A percentile compares a stretch with the other conserved stretches of the same genome.
These are phyloP conservation scores for Rutstroemia sydowiana DNA, from an alignment of 2,329 filamentous ascomycete genomes.

Conservation along the genomic window DNA sequence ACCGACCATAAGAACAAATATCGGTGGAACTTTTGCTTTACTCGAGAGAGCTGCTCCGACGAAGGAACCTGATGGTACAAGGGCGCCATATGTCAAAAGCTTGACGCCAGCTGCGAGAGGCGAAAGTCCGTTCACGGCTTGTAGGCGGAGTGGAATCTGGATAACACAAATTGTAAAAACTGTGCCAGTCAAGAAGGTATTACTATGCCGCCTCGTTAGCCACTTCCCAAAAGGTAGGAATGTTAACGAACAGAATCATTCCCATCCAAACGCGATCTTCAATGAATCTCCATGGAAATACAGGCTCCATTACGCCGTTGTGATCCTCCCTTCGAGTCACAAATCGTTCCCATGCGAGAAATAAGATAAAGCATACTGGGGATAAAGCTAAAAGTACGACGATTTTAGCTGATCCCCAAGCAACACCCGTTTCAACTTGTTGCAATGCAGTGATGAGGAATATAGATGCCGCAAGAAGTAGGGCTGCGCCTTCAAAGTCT, in stretches of 20 bases:
- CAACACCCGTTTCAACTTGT: not conserved
- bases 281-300: conserved; percentile 3
- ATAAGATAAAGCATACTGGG: not conserved
- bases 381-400: not conserved
- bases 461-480: not conserved
- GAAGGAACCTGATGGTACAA: not conserved
- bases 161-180: not conserved
- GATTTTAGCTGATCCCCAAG: not conserved
- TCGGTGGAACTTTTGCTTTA: not conserved
- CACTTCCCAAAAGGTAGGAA: not conserved
- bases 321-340: not conserved
- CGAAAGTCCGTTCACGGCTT: not conserved
- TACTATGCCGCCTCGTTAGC: not conserved
- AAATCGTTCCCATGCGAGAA: not conserved
- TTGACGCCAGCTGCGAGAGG: not conserved
- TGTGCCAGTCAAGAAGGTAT: not conserved
- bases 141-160: not conserved
- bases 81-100: not conserved
- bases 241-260: not conserved
- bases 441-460: not conserved
- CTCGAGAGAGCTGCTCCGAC: not conserved
- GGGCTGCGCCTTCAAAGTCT: not conserved
- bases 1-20: conserved; percentile 1
- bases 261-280: conserved; percentile 2
- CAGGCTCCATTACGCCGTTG: not conserved